Conservation (phyloP, 2,329 filamentous ascomycete species). For the Nannizzia gypsea region DNA sequence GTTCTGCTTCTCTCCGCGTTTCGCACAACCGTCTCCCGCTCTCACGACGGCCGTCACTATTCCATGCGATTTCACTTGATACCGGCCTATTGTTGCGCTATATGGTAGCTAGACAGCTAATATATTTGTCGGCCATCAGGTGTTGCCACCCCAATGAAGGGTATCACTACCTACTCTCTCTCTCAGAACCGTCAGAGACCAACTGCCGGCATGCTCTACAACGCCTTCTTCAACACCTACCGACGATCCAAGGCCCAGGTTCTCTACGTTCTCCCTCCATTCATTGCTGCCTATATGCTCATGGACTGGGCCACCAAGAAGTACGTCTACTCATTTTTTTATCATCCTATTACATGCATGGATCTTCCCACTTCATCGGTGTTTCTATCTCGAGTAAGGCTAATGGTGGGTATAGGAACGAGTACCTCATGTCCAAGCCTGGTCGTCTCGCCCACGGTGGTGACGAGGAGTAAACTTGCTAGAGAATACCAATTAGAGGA, state of each 20-base stretch:
- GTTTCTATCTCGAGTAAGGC: neutral
- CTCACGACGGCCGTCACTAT: neutral
- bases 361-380: too few relatives aligned
- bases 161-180: constrained; percentile 59
- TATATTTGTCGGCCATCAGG: neutral
- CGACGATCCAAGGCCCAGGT: constrained; percentile 76
- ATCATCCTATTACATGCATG: too few relatives aligned
- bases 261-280: constrained; percentile 73
- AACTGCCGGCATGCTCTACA: constrained; percentile 63
- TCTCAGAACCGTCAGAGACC: constrained; percentile 82
- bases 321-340: constrained; percentile 41
- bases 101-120: neutral
- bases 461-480: constrained; percentile 21
- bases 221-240: constrained; percentile 91
- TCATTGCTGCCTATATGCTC: constrained; percentile 64
- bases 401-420: constrained; percentile 28
- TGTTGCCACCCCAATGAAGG: constrained; percentile 38
- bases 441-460: constrained; percentile 29
- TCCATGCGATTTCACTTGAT: neutral
- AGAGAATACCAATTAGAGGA: neutral
- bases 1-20: constrained; percentile 24
- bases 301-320: constrained; percentile 87
- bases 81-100: neutral
- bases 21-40: neutral
- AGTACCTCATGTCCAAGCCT: constrained; percentile 41